These are phyloP conservation scores for Metschnikowia proteae DNA, from an alignment of 805 yeast genomes.

Conservation along the genomic window DNA sequence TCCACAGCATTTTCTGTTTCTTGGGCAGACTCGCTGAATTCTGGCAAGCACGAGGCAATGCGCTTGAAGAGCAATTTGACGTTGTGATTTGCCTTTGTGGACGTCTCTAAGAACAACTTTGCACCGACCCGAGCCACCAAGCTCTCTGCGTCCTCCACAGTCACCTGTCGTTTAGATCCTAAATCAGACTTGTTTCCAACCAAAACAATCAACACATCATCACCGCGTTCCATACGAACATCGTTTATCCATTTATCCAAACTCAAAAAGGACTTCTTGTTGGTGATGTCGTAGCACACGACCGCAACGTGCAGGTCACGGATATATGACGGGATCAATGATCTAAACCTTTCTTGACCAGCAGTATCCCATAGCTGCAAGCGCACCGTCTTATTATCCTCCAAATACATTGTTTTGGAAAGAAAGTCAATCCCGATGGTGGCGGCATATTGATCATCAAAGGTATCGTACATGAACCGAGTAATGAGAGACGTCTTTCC, in stretches of 20 bases:
- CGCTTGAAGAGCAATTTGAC: constrained; percentile 86
- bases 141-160: constrained; percentile 79
- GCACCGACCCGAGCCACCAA: constrained; percentile 71
- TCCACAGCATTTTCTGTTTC: constrained; percentile 26
- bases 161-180: constrained; percentile 71
- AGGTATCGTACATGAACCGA: constrained; percentile 97
- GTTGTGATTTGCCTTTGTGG: constrained; percentile 92
- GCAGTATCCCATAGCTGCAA: constrained; percentile 98
- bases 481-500: constrained; percentile 96
- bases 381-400: constrained; percentile 86
- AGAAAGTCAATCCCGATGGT: constrained; percentile 96
- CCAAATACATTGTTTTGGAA: constrained; percentile 74
- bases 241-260: constrained; percentile 92
- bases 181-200: constrained; percentile 93
- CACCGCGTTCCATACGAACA: constrained; percentile 89
- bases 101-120: constrained; percentile 82
- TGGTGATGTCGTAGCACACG: constrained; percentile 90
- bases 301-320: constrained; percentile 97
- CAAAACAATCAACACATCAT: constrained; percentile 79
- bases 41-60: constrained; percentile 89
- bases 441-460: constrained; percentile 94
- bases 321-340: constrained; percentile 91
- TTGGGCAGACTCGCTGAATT: constrained; percentile 39
- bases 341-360: constrained; percentile 94
- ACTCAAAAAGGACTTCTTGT: constrained; percentile 76